Evolutionary conservation across 2,329 filamentous ascomycete genomes (phyloP), one percentile per base, ranked within the genome.

Genomic region (Arthrobotrys sphaeroides): DNA sequence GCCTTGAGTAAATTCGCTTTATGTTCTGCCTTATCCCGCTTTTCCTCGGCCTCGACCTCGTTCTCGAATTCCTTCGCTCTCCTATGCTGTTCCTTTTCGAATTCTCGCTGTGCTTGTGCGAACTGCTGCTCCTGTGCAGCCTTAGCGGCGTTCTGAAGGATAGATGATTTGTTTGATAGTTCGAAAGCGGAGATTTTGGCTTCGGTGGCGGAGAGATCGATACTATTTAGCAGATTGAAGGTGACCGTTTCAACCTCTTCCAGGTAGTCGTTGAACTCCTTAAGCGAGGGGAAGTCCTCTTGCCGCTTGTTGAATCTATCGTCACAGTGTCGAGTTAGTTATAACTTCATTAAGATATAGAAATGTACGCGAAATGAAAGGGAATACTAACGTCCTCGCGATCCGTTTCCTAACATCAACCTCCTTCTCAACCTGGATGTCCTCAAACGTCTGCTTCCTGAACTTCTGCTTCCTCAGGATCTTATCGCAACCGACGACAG

Each of bases 261-360:
- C 10, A 99, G 88, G 84, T 98, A 97, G 82, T 97, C 90, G 83
- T 99, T 97, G 85, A 90, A 99, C 81, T 90, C 91, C 45, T 88
- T 85, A 73, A 97, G 86, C 1, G 88, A 89, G 82, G 96, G 91
- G 80, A 99, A 99, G 82, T 99, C 95, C 77, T 95, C 92, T 83
- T 97, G 90, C 16, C 88, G 86, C 80, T 92, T 90, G 84, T 98
- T 97, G 83, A 98, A 94, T 7, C 94, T 91, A 70, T 84, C 84
- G 43, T 10, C 47, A 40, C 10, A 12, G 16, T 13, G 40, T 18
- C 59, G 67, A 28, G 38, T 55, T 53, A 33, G 31, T 33, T 38
- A 61, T 24, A 36, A 45, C 5, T 40, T 33, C 33, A 7, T 67
- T 68, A 24, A 18, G 13, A 13, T 9, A 36, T 20, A 36, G 13